Evolutionary conservation across 345 rosid genomes (phyloP), one percentile per base, ranked within the genome.

Genomic region (Boechera divaricarpa): DNA sequence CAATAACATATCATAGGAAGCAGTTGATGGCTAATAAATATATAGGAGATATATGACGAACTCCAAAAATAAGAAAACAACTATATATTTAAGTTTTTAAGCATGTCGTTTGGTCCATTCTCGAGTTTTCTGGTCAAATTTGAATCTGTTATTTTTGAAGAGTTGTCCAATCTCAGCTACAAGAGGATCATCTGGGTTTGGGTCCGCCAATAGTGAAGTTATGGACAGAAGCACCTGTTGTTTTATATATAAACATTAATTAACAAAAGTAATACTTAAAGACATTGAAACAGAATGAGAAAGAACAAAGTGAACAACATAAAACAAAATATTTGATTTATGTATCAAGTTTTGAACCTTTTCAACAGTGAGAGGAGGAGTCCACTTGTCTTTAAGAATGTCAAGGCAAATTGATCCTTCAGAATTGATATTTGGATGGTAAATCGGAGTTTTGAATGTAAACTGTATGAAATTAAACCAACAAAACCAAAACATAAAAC

Each of bases 21-120:
- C 12, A 28, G 16, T 12, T 48, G n/a, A 18, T 51, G 26, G 8
- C 1, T 51, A 51, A 0, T 8, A 21, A 21, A 10, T 21, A 21
- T 1, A 28, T 28, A 28, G 29, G 1, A 42, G 11, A 52, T 2
- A 52, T 4, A 3, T 31, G 32, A 31, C 32, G 0, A 31, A 31
- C 5, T 31, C 4, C 32, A 31, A 28, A 28, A 28, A 28, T 28
- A 28, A 28, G 29, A 28, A 28, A 28, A 28, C 28, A 26, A 26
- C 28, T 29, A 29, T 29, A 29, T 29, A 18, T 21, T 21, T 21
- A 21, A 21, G 24, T 28, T 58, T 58, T 24, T 24, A 24, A 42
- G 64, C 74, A 55, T 56, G 31, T 26, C 13, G 13, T 7, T 10
- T 6, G 24, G 67, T 71, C 67, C 57, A 60, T 60, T 72, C 26